Percentiles rank a stretch among this genome's conserved stretches.
phyloP scores from a whole-genome alignment of 768 basidiomycete species.

The Trametes cinnabarina region DNA sequence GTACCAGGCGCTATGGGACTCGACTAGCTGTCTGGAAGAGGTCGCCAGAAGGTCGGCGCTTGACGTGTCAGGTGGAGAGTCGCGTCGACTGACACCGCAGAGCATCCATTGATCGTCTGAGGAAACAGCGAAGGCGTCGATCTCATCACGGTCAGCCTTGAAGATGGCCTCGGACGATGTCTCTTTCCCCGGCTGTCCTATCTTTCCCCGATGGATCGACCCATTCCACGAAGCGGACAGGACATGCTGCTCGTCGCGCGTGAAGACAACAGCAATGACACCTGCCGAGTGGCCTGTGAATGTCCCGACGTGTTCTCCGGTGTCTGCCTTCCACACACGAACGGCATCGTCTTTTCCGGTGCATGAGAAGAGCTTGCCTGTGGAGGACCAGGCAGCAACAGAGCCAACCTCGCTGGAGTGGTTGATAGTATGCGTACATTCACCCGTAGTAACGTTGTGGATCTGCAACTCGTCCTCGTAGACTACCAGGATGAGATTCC shows the following conservation, averaged over 20 bases:
- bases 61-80: no score
- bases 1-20: no score
- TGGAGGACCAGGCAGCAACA: not conserved
- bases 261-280: not conserved
- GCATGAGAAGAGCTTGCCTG: not conserved
- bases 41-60: no score
- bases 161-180: not conserved
- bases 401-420: not conserved
- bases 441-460: not conserved
- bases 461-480: not conserved
- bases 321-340: no score
- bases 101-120: not conserved
- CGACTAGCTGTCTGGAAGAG: no score
- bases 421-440: not conserved
- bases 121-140: not conserved
- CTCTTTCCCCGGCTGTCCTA: not conserved
- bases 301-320: not conserved
- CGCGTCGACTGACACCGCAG: no score
- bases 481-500: not conserved
- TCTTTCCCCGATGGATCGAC: not conserved
- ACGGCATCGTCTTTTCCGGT: no score
- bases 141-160: not conserved
- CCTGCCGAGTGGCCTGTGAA: not conserved
- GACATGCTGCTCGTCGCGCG: not conserved
- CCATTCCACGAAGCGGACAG: not conserved